phyloP scores from a whole-genome alignment of 495 filamentous ascomycete species.

The Penicillium mononematosum region DNA sequence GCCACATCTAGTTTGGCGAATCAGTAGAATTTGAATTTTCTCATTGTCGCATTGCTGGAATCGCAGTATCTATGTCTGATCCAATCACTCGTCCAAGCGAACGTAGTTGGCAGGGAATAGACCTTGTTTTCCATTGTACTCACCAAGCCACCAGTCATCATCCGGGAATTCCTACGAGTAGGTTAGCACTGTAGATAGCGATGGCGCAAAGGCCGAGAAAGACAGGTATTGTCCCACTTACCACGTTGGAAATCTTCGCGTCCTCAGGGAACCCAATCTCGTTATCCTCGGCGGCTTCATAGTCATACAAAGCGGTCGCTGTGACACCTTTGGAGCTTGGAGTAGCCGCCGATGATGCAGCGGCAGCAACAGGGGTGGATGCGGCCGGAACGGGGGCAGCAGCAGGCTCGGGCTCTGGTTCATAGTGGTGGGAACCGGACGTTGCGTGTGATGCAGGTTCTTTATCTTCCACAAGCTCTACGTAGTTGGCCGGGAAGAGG shows the following conservation, averaged over 20 bases:
- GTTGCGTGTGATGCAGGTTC: constrained; percentile 35
- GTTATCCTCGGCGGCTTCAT: constrained; percentile 96
- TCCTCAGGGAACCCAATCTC: constrained; percentile 92
- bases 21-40: neutral
- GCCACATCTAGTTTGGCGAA: neutral
- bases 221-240: constrained; percentile 39
- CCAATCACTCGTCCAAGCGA: constrained; percentile 56
- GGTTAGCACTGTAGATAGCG: constrained; percentile 11
- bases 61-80: neutral
- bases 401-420: constrained; percentile 17
- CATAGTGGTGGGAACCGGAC: constrained; percentile 25
- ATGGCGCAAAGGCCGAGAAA: neutral
- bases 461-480: constrained; percentile 72
- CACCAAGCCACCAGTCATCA: constrained; percentile 97
- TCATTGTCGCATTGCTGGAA: neutral
- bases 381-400: constrained; percentile 5
- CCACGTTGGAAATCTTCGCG: constrained; percentile 66
- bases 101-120: constrained; percentile 94
- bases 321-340: constrained; percentile 49
- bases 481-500: constrained; percentile 95
- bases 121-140: constrained; percentile 73
- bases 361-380: constrained; percentile 4
- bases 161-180: constrained; percentile 84
- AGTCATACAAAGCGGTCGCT: constrained; percentile 89
- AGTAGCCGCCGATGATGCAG: constrained; percentile 19